A percentile compares a stretch with the other conserved stretches of the same genome.
Evolutionary conservation across 345 rosid species (phyloP).

Genomic region (Psidium friedrichsthalianum): DNA sequence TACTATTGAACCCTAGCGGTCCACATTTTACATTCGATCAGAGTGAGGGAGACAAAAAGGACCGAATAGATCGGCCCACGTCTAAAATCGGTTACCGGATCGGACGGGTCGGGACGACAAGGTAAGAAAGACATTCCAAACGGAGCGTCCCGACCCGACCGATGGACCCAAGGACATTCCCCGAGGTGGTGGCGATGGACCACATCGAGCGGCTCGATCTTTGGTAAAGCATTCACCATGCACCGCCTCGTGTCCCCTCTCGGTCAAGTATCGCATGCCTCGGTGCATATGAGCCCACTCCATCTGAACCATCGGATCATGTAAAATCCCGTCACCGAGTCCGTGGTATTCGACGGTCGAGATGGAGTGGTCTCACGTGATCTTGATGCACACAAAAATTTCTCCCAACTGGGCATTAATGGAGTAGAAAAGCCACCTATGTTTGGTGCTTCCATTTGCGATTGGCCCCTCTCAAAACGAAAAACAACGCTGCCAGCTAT

Average conservation of each 20-base stretch:
- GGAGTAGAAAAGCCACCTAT: background rate
- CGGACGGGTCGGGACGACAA: background rate
- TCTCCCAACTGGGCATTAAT: background rate
- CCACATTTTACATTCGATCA: background rate
- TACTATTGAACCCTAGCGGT: background rate
- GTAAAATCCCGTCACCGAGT: background rate
- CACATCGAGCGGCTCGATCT: background rate
- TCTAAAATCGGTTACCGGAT: background rate
- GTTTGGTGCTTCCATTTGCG: background rate
- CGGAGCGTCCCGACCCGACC: background rate
- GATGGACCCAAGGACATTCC: background rate
- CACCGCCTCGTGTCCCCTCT: background rate
- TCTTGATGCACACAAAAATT: background rate
- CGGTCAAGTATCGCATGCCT: background rate
- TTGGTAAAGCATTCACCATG: background rate
- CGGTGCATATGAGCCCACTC: background rate
- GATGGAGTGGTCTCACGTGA: background rate
- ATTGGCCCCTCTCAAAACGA: background rate
- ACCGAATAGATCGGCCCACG: background rate
- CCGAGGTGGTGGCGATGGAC: background rate
- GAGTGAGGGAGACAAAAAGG: background rate
- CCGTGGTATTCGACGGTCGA: fast-evolving
- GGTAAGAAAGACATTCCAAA: background rate
- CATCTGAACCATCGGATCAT: background rate
- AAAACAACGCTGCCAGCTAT: background rate